Percentiles rank a stretch among this genome's conserved stretches.
phyloP scores from a whole-genome alignment of 2,329 filamentous ascomycete species.

The Ophiobolus disseminans region DNA sequence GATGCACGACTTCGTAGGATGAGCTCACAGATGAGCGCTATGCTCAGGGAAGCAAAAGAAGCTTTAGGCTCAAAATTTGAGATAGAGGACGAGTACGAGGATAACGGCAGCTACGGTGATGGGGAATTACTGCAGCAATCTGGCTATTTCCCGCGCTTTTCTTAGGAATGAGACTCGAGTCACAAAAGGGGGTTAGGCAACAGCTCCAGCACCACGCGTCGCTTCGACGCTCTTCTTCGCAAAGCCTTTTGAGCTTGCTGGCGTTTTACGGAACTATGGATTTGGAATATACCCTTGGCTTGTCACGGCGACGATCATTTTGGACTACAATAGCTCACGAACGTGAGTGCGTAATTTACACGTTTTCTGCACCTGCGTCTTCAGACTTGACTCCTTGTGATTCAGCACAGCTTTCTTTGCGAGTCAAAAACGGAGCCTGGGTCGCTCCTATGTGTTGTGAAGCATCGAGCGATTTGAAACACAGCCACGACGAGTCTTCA shows the following conservation, averaged over 20 bases:
- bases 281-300: constrained; percentile 4
- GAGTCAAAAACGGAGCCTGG: too few relatives aligned
- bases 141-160: constrained; percentile 7
- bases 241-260: not conserved
- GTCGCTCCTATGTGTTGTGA: too few relatives aligned
- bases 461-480: too few relatives aligned
- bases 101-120: constrained; percentile 13
- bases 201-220: not conserved
- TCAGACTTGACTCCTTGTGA: too few relatives aligned
- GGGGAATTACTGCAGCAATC: constrained; percentile 5
- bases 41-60: constrained; percentile 89
- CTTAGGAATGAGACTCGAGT: not conserved
- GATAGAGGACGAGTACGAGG: constrained; percentile 43
- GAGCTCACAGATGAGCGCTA: constrained; percentile 78
- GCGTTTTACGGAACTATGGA: not conserved
- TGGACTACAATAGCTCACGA: too few relatives aligned
- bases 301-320: too few relatives aligned
- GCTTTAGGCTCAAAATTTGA: constrained; percentile 69
- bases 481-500: too few relatives aligned
- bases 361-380: too few relatives aligned
- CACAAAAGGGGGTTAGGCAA: not conserved
- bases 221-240: not conserved
- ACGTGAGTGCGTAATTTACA: too few relatives aligned
- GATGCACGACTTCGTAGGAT: constrained; percentile 81
- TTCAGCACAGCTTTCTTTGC: too few relatives aligned